Evolutionary conservation across 2,329 filamentous ascomycete genomes (phyloP).

Genomic region (Venturia effusa): DNA sequence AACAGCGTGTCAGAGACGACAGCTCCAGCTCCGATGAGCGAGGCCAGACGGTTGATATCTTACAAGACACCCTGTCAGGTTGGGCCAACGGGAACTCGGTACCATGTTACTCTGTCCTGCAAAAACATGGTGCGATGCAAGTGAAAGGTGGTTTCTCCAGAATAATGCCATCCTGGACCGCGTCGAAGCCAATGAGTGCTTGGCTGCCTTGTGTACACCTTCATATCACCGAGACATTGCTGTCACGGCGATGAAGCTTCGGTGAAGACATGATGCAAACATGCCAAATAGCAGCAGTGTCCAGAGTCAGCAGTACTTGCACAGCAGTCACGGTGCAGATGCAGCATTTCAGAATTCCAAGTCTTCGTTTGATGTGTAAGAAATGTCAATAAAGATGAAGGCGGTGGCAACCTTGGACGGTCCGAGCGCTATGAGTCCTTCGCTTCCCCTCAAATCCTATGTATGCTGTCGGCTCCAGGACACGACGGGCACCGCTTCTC

Average conservation of each 20-base stretch:
- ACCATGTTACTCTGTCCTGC: neutral
- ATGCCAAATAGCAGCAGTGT: neutral
- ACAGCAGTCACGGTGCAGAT: neutral
- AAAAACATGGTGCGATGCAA: neutral
- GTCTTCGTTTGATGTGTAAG: neutral
- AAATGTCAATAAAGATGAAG: neutral
- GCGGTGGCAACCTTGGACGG: neutral
- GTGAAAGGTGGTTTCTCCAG: neutral
- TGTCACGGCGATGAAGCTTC: neutral
- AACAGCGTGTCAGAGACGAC: neutral
- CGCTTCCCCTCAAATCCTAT: neutral
- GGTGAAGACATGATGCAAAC: neutral
- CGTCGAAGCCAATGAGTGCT: neutral
- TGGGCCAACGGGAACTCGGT: neutral
- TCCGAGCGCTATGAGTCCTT: neutral
- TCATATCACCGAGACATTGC: neutral
- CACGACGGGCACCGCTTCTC: neutral
- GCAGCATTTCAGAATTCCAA: neutral
- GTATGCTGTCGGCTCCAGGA: no score
- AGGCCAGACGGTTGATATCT: neutral
- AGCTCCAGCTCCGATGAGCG: neutral
- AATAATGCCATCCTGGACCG: neutral
- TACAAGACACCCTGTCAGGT: no score
- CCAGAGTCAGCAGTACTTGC: neutral
- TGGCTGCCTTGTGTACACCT: neutral